Conservation (phyloP, 805 yeast species). For the Saccharomycopsis sp. region DNA sequence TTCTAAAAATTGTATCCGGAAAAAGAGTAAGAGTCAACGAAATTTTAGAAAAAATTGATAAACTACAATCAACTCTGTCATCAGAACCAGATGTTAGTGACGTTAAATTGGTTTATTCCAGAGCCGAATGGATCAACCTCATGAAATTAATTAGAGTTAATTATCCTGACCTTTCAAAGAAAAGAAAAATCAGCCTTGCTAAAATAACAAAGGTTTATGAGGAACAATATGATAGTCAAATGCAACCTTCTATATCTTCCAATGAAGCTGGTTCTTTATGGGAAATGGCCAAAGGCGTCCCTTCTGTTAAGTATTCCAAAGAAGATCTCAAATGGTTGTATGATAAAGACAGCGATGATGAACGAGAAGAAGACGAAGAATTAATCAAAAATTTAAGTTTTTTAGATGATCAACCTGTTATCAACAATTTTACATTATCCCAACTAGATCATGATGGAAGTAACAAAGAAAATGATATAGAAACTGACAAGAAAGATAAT, state of each 20-base stretch:
- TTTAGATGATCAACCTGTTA: too few relatives aligned
- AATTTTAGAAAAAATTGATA: constrained; percentile 20
- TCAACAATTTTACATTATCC: constrained; percentile 6
- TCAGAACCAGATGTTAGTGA: constrained; percentile 5
- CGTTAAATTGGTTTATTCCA: constrained; percentile 20
- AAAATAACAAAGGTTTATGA: constrained; percentile 21
- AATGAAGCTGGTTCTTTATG: constrained; percentile 7
- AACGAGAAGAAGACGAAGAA: not conserved
- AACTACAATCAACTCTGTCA: not conserved
- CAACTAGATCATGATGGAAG: constrained; percentile 6
- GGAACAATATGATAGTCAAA: constrained; percentile 9
- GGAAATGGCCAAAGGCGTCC: constrained; percentile 16
- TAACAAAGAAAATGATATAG: too few relatives aligned
- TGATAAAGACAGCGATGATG: constrained; percentile 9
- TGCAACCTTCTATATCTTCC: not conserved
- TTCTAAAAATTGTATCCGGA: constrained; percentile 24
- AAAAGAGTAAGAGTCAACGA: constrained; percentile 24
- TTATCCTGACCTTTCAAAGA: constrained; percentile 22
- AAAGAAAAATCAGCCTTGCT: constrained; percentile 21
- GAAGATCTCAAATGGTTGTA: constrained; percentile 17
- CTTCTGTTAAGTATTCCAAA: constrained; percentile 9
- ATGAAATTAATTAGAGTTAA: constrained; percentile 19
- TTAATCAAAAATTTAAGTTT: not conserved
- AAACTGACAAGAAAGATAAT: too few relatives aligned
- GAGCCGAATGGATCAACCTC: constrained; percentile 24